Conservation (phyloP, 2,329 filamentous ascomycete genomes). For the Verticillium longisporum region DNA sequence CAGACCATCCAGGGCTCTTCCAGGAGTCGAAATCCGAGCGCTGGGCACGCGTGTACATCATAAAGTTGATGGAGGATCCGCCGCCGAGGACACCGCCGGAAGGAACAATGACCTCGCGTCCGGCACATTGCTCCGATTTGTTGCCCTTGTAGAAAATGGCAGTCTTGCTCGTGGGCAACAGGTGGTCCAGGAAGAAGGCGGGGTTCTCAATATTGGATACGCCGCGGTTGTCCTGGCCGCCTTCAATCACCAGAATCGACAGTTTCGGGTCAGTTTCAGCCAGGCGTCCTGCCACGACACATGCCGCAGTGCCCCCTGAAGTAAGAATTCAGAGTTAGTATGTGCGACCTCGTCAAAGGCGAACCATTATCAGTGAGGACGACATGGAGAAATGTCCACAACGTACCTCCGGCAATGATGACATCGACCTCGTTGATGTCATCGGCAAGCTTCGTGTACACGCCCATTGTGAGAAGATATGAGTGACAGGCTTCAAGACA, state of each 20-base stretch:
- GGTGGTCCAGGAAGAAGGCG: constrained; percentile 46
- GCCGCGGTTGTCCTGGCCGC: constrained; percentile 45
- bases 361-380: neutral
- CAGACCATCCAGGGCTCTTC: constrained; percentile 43
- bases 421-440: constrained; percentile 38
- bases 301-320: constrained; percentile 37
- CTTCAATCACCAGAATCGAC: constrained; percentile 45
- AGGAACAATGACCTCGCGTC: constrained; percentile 30
- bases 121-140: constrained; percentile 34
- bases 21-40: constrained; percentile 43
- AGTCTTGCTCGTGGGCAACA: constrained; percentile 65
- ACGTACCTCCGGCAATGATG: constrained; percentile 39
- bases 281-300: constrained; percentile 40
- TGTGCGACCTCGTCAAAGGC: neutral
- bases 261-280: constrained; percentile 40
- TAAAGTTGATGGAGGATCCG: constrained; percentile 39
- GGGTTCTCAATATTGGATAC: constrained; percentile 41
- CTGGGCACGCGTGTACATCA: constrained; percentile 39
- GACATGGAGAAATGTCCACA: neutral
- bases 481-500: neutral
- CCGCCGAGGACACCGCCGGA: constrained; percentile 43
- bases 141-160: constrained; percentile 43
- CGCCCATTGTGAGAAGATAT: constrained; percentile 16
- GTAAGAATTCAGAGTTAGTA: neutral
- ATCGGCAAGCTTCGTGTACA: constrained; percentile 17